Evolutionary conservation across 2,329 filamentous ascomycete species (phyloP).

Genomic region (Madurella fahalii): DNA sequence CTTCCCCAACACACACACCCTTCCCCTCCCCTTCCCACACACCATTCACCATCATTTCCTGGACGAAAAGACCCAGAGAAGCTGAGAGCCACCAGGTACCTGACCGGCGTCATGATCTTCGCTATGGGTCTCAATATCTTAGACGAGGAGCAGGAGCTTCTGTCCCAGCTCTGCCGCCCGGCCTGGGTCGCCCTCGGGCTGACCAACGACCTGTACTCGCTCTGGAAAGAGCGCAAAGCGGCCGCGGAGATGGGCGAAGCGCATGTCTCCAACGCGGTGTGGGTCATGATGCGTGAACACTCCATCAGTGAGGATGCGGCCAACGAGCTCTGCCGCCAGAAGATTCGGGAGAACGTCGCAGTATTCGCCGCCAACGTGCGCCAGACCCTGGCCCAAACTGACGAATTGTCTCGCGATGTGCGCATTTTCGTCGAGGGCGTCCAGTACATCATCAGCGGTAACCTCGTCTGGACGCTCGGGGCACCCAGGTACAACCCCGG

Average conservation of each 20-base stretch:
- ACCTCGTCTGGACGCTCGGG: constrained; percentile 3
- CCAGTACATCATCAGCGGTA: constrained; percentile 1
- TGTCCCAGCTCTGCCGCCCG: constrained; percentile 27
- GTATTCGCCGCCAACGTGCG: neutral
- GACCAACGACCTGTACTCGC: constrained; percentile 39
- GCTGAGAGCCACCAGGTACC: constrained; percentile 24
- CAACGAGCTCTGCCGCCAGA: constrained; percentile 12
- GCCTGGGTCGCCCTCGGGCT: constrained; percentile 32
- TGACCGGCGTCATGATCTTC: constrained; percentile 36
- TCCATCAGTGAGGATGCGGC: constrained; percentile 23
- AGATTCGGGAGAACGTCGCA: constrained; percentile 10
- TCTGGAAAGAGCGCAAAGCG: constrained; percentile 33
- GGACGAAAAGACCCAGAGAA: no score
- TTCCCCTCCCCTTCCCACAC: no score
- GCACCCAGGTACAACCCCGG: neutral
- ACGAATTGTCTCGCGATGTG: constrained; percentile 1
- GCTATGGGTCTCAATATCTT: constrained; percentile 36
- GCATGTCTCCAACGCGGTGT: constrained; percentile 37
- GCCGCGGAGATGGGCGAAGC: constrained; percentile 24
- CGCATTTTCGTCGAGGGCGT: constrained; percentile 5
- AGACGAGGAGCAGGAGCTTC: constrained; percentile 31
- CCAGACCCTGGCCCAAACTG: neutral
- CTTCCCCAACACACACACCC: no score
- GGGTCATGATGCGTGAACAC: constrained; percentile 37
- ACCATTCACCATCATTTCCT: no score